A percentile compares a stretch with the other conserved stretches of the same genome.
Conservation (phyloP, 2,329 filamentous ascomycete species). For the Aspergillus quadricinctus region DNA sequence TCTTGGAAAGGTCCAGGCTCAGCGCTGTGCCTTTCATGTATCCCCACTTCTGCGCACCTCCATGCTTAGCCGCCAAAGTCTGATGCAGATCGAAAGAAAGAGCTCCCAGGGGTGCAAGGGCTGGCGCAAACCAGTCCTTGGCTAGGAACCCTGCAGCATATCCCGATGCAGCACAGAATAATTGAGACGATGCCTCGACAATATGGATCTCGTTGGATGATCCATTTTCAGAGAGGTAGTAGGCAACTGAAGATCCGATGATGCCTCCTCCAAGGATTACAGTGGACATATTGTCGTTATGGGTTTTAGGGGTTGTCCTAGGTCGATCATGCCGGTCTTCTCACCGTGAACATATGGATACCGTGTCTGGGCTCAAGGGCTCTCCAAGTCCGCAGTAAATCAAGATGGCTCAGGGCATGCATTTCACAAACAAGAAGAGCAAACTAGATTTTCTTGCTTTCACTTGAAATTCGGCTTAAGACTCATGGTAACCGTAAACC, state of each 20-base stretch:
- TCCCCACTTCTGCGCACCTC: constrained; percentile 57
- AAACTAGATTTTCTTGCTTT: background rate
- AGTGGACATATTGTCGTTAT: constrained; percentile 45
- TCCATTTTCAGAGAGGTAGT: constrained; percentile 56
- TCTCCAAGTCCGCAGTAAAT: no score
- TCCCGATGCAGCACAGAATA: constrained; percentile 71
- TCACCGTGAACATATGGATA: background rate
- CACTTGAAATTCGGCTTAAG: background rate
- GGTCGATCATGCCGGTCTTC: background rate
- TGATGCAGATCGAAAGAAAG: constrained; percentile 68
- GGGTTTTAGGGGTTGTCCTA: background rate
- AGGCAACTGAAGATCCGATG: constrained; percentile 67
- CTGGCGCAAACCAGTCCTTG: constrained; percentile 64
- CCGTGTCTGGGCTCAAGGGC: no score
- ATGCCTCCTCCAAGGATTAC: constrained; percentile 68
- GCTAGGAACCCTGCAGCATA: constrained; percentile 71
- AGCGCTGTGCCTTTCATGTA: constrained; percentile 58
- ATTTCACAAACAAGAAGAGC: background rate
- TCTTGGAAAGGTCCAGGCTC: constrained; percentile 44
- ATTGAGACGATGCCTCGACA: constrained; percentile 52
- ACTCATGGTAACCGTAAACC: background rate
- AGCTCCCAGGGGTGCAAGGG: constrained; percentile 55
- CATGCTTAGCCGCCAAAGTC: constrained; percentile 56
- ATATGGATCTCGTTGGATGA: constrained; percentile 48
- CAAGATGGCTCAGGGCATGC: background rate